Evolutionary conservation across 2,329 filamentous ascomycete genomes (phyloP).

Genomic region (Ascosphaera apis): DNA sequence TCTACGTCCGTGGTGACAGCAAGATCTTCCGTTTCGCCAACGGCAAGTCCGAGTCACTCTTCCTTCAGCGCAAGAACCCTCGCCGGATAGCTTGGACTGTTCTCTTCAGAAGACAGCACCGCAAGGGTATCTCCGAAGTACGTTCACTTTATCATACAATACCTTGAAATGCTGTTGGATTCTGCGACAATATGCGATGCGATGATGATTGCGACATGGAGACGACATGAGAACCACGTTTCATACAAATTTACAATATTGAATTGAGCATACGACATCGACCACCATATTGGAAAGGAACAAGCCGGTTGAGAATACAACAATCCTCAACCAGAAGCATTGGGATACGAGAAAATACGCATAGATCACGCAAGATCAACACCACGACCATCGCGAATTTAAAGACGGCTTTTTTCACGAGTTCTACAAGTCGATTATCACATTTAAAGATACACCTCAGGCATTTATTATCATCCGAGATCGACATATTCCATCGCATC

Average conservation of each 20-base stretch:
- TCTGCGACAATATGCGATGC: neutral
- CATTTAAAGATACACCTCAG: too few species aligned
- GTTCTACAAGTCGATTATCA: too few species aligned
- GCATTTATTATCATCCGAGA: too few species aligned
- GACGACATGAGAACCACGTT: too few species aligned
- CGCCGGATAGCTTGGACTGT: slow-evolving; percentile 97
- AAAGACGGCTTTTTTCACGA: too few species aligned
- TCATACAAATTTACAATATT: too few species aligned
- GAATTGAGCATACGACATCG: too few species aligned
- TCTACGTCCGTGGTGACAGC: slow-evolving; percentile 98
- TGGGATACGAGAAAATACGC: too few species aligned
- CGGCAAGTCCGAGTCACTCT: slow-evolving; percentile 98
- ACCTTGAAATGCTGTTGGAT: neutral
- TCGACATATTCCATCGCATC: too few species aligned
- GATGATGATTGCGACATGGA: neutral
- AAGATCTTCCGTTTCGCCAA: slow-evolving; percentile 99
- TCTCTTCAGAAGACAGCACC: slow-evolving; percentile 95
- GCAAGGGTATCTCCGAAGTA: slow-evolving; percentile 99
- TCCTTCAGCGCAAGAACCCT: slow-evolving; percentile 99
- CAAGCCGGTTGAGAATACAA: too few species aligned
- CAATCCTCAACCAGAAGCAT: too few species aligned
- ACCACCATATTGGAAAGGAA: too few species aligned
- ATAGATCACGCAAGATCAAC: slow-evolving; percentile 7
- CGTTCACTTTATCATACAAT: slow-evolving; percentile 16
- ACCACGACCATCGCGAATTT: slow-evolving; percentile 15